Conservation (phyloP, 805 yeast species). For the Candida maltosa region DNA sequence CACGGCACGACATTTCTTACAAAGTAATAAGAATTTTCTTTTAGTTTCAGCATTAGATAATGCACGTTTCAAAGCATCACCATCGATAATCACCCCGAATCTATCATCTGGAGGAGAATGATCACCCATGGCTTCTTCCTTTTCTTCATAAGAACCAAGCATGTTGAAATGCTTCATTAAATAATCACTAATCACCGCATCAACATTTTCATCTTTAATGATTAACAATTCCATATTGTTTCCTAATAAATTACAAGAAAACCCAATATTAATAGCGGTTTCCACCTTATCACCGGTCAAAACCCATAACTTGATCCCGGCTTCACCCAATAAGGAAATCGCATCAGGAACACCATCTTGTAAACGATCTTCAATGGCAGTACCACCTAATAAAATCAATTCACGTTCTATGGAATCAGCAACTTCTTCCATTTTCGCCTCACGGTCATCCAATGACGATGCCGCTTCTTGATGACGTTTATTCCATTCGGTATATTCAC, state of each 20-base stretch:
- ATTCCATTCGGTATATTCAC: constrained; percentile 63
- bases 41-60: constrained; percentile 36
- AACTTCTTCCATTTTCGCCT: constrained; percentile 67
- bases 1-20: constrained; percentile 80
- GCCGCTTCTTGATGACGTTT: constrained; percentile 61
- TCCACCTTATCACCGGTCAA: constrained; percentile 88
- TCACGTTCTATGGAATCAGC: constrained; percentile 73
- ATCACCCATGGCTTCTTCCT: constrained; percentile 46
- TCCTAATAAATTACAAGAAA: constrained; percentile 74
- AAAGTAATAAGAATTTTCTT: constrained; percentile 62
- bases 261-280: constrained; percentile 84
- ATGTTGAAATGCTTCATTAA: constrained; percentile 53
- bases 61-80: constrained; percentile 63
- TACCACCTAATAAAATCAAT: constrained; percentile 69
- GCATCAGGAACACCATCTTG: constrained; percentile 88
- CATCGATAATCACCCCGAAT: constrained; percentile 73
- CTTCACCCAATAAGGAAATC: constrained; percentile 62
- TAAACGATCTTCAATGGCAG: constrained; percentile 81
- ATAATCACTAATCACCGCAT: constrained; percentile 48
- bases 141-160: constrained; percentile 56
- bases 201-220: constrained; percentile 44
- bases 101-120: constrained; percentile 70
- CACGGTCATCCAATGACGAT: constrained; percentile 60
- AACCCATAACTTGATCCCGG: constrained; percentile 85
- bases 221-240: constrained; percentile 74